Base-by-base conservation (phyloP, 805 yeast species). In the Candida koratica region DNA sequence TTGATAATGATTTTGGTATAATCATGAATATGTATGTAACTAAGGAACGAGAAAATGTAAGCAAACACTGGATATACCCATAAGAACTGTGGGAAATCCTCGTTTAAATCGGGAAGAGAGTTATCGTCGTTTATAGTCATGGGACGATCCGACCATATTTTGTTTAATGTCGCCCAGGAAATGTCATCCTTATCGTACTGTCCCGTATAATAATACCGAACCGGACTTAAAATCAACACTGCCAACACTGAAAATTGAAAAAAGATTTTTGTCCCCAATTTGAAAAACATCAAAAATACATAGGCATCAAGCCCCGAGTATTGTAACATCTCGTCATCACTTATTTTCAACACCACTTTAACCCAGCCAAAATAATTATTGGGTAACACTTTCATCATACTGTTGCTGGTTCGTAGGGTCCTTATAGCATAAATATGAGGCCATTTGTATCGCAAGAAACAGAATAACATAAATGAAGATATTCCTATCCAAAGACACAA, bases 291-390 rank as follows among this genome's bases (percentile, higher is more conserved):
- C 36, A 67, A 48, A 37, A 60, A 66, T 27, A 64, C 71, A 63
- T 75, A 88, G 1, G 97, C 96, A 59, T 90, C 98, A 27, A 90
- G 62, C 0, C 98, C 98, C 1, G 96, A 95, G 49, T 79, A 81
- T 43, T 84, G 86, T 34, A 90, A 67, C 3, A 90, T 73, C 37
- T 88, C 89, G 10, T 75, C 73, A 47, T 93, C 97, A 15, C 75
- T 64, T 14, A 89, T 79, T 8, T 56, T 54, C 51, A 74, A 74
- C 8, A 90, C 60, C 7, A 38, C 36, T 14, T 18, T 25, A 12
- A 44, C 36, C 48, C 48, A 44, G 2, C 88, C 87, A 49, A 88
- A 81, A 12, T 81, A 55, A 23, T 49, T 58, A 17, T 61, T 44
- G 11, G 82, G 81, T 13, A 76, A 57, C 20, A 58, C 58, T 38